Percentiles rank a stretch among this genome's conserved stretches.
phyloP scores from a whole-genome alignment of 2,329 filamentous ascomycete genomes.

The Myriangium duriaei region DNA sequence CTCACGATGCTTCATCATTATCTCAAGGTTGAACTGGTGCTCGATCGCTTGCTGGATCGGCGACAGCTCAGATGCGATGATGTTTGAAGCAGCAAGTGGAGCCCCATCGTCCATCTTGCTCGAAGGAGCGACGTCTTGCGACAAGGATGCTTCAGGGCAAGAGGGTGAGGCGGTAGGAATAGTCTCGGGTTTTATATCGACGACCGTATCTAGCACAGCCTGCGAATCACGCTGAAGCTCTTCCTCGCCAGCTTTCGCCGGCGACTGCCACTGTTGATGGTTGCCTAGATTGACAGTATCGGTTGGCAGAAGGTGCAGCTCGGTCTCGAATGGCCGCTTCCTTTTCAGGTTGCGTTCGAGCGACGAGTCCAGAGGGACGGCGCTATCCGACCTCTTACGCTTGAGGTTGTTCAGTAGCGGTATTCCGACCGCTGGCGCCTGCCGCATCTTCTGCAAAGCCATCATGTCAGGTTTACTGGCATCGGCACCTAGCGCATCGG shows the following conservation, averaged over 20 bases:
- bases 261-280: constrained; percentile 1
- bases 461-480: constrained; percentile 33
- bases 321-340: constrained; percentile 12
- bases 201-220: not conserved
- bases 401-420: constrained; percentile 41
- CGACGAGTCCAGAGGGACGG: constrained; percentile 22
- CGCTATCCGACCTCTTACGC: constrained; percentile 44
- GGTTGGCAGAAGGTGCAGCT: constrained; percentile 1
- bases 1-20: constrained; percentile 88
- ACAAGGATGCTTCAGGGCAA: not conserved
- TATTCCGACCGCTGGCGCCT: constrained; percentile 34
- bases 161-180: not conserved
- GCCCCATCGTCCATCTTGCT: constrained; percentile 9
- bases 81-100: constrained; percentile 1
- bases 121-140: not conserved
- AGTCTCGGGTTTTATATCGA: not conserved
- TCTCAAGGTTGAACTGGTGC: constrained; percentile 80
- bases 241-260: not conserved
- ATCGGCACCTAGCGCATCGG: constrained; percentile 24
- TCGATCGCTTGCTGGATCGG: constrained; percentile 61
- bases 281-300: constrained; percentile 2
- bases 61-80: constrained; percentile 22
- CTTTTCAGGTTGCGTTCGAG: constrained; percentile 18
- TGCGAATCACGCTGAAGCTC: not conserved
- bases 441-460: constrained; percentile 29